Evolutionary conservation across 345 rosid species (phyloP).

Genomic region (Camelina hispida): DNA sequence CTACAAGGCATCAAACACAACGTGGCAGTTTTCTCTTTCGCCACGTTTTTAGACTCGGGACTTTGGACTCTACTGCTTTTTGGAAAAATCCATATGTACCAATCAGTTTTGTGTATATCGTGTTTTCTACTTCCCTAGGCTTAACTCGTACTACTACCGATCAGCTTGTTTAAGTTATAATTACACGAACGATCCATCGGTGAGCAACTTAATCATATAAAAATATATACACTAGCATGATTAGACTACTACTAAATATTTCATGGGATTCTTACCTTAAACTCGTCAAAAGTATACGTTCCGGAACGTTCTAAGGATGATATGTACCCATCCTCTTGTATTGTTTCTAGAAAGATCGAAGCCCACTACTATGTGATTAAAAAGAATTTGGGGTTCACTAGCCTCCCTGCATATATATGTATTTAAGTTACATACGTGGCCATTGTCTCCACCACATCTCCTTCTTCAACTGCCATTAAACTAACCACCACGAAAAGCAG

Average conservation of each 20-base stretch:
- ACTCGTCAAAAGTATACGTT: conserved; percentile 1
- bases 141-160: too few relatives aligned
- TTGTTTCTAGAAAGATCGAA: conserved; percentile 52
- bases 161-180: too few relatives aligned
- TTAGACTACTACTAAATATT: too few relatives aligned
- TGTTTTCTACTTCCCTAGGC: conserved; percentile 6
- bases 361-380: conserved; percentile 23
- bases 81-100: conserved; percentile 30
- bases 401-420: background rate
- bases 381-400: background rate
- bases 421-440: conserved; percentile 24
- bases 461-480: conserved; percentile 21
- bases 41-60: conserved; percentile 22
- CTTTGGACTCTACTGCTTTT: conserved; percentile 3
- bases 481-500: conserved; percentile 23
- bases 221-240: too few relatives aligned
- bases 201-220: too few relatives aligned
- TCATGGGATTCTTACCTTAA: conserved; percentile 4
- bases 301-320: conserved; percentile 54
- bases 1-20: conserved; percentile 2
- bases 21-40: background rate
- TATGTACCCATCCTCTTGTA: conserved; percentile 1
- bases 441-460: conserved; percentile 31
- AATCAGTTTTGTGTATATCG: conserved; percentile 24
- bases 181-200: too few relatives aligned